A percentile compares a stretch with the other conserved stretches of the same genome.
These are phyloP conservation scores for Synchytrium microbalum DNA, from an alignment of 371 early-diverging fungal genomes.

Conservation along the genomic window DNA sequence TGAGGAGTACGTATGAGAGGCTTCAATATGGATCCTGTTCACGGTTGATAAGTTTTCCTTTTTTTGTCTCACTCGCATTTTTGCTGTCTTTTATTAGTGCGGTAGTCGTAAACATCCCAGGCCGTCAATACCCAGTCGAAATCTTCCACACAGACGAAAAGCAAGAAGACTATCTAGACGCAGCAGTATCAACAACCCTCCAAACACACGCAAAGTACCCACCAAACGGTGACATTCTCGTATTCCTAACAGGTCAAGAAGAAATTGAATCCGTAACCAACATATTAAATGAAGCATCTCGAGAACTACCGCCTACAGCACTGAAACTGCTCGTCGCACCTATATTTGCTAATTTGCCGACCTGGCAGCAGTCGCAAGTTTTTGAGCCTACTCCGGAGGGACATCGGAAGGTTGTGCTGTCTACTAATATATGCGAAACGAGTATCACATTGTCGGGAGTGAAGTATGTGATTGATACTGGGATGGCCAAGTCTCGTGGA, in stretches of 20 bases:
- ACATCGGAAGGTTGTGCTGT: constrained; percentile 64
- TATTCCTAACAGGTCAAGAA: constrained; percentile 79
- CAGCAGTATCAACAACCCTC: not conserved
- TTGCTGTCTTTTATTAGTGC: no score
- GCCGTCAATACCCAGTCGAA: constrained; percentile 70
- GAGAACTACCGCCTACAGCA: constrained; percentile 21
- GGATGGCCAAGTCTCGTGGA: constrained; percentile 60
- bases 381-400: constrained; percentile 57
- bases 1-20: constrained; percentile 41
- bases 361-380: constrained; percentile 54
- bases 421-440: constrained; percentile 70
- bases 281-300: constrained; percentile 20
- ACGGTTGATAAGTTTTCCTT: constrained; percentile 51
- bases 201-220: not conserved
- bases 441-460: constrained; percentile 80
- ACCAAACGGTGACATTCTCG: constrained; percentile 23
- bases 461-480: constrained; percentile 72
- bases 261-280: constrained; percentile 64
- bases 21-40: constrained; percentile 95
- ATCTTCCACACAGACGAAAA: constrained; percentile 63
- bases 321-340: constrained; percentile 42
- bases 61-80: constrained; percentile 65
- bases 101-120: no score
- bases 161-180: constrained; percentile 51
- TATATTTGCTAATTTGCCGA: constrained; percentile 66